Conservation (phyloP, 805 yeast species). For the Saccharomyces eubayanus region DNA sequence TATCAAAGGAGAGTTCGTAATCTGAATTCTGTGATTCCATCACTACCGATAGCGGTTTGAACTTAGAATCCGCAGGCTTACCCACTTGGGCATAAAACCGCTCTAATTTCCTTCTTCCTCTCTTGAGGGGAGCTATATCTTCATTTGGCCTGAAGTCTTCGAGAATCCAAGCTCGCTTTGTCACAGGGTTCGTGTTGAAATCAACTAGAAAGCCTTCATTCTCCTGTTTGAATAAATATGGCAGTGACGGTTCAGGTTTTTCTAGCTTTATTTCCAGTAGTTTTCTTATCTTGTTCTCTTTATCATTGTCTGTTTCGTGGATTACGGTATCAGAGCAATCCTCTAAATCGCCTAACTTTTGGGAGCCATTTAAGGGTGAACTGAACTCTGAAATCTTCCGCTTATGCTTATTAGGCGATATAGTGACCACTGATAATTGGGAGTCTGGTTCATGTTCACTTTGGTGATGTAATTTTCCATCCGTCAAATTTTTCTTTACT, state of each 20-base stretch:
- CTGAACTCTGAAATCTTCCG: constrained; percentile 1
- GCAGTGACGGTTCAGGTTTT: not conserved
- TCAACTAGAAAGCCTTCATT: not conserved
- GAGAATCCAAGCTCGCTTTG: constrained; percentile 27
- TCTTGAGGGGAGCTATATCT: constrained; percentile 4
- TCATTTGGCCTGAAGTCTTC: constrained; percentile 29
- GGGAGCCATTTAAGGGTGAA: constrained; percentile 5
- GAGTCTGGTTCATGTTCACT: not conserved
- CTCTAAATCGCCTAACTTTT: not conserved
- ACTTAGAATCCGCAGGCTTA: constrained; percentile 6
- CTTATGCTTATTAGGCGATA: not conserved
- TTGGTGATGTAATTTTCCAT: not conserved
- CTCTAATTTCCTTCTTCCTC: constrained; percentile 10
- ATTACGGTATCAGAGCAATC: not conserved
- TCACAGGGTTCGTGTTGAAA: constrained; percentile 23
- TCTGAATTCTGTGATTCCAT: constrained; percentile 15
- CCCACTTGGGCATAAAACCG: constrained; percentile 18
- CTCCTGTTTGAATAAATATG: not conserved
- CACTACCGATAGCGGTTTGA: not conserved
- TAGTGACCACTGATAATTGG: not conserved
- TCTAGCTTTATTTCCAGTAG: not conserved
- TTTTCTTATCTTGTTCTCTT: not conserved
- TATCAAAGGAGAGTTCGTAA: constrained; percentile 18
- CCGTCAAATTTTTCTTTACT: not conserved
- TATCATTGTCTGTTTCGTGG: not conserved